These are phyloP conservation scores for Scedosporium minutisporum DNA, from an alignment of 2,329 filamentous ascomycete species.

Conservation along the genomic window DNA sequence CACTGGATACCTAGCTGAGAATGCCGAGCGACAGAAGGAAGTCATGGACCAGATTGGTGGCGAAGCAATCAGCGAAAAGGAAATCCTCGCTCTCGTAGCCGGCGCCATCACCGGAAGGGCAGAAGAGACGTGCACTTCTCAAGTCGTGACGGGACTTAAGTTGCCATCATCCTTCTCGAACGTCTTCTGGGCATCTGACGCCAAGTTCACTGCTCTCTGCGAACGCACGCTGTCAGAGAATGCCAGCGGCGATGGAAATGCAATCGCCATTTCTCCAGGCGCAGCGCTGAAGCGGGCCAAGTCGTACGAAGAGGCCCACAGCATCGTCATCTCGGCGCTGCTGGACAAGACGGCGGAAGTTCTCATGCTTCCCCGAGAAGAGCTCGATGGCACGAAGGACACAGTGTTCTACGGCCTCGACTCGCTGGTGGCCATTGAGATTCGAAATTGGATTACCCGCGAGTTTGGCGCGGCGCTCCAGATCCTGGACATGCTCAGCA, in stretches of 20 bases:
- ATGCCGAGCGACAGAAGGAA: constrained; percentile 29
- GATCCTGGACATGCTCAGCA: constrained; percentile 42
- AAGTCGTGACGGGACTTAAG: constrained; percentile 10
- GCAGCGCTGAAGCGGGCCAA: constrained; percentile 31
- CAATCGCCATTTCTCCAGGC: constrained; percentile 29
- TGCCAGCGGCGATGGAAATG: constrained; percentile 17
- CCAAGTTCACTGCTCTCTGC: constrained; percentile 42
- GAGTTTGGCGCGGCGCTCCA: constrained; percentile 40
- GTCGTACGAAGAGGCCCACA: constrained; percentile 33
- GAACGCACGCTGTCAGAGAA: constrained; percentile 24
- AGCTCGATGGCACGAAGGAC: constrained; percentile 32
- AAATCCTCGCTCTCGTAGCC: constrained; percentile 43
- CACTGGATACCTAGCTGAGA: constrained; percentile 40
- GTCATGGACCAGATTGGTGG: constrained; percentile 41
- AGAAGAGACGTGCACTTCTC: constrained; percentile 8
- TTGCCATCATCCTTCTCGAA: constrained; percentile 4
- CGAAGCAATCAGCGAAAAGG: constrained; percentile 39
- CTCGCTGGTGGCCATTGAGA: constrained; percentile 39
- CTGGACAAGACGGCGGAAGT: constrained; percentile 37
- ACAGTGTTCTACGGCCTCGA: constrained; percentile 30
- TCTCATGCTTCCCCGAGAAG: constrained; percentile 38
- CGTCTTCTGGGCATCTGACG: constrained; percentile 42
- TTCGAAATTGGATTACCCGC: constrained; percentile 40
- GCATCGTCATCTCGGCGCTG: constrained; percentile 32
- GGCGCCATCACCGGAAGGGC: constrained; percentile 23